Base-by-base conservation (phyloP, 2,329 filamentous ascomycete genomes). In the Fusarium nisikadoi region DNA sequence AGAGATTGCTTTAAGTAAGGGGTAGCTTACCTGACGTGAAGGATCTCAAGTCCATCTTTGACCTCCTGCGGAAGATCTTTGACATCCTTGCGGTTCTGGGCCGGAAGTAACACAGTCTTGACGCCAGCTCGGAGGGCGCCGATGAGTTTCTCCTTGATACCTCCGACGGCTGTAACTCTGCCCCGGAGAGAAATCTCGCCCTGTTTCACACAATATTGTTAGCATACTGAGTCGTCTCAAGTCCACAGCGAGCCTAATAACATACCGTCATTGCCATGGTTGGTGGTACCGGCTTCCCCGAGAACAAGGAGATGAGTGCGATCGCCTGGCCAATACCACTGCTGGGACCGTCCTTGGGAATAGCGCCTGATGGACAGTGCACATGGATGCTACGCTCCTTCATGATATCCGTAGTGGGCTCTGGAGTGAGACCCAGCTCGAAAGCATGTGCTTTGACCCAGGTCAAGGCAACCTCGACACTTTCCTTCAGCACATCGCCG, bases 61-160 rank as follows among this genome's bases (percentile, higher is more conserved):
- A 99, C 96, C 84, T 99, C 96, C 71, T 92, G 87, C 0, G 96
- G 96, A 61, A 98, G 86, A 82, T 98, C 95, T 81, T 93, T 93
- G 65, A 93, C 92, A 80, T 99, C 96, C 83, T 98, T 98, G 71
- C 91, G 89, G 81, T 99, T 99, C 75, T 93, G 92, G 36, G 92
- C 89, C 6, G 96, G 96, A 12, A 99, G 85, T 67, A 99, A 81
- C 12, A 99, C 95, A 36, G 94, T 95, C 87, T 97, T 97, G 69
- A 99, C 95, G 33, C 96, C 96, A 4, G 96, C 96, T 61, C 95
- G 89, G 79, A 97, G 86, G 13, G 96, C 96, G 27, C 96, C 96
- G 79, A 99, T 98, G 58, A 98, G 87, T 83, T 99, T 99, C 89
- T 99, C 95, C 84, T 98, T 98, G 84, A 99, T 98, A 23, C 96